Evolutionary conservation across 768 basidiomycete genomes (phyloP), one percentile per base, ranked within the genome.

Genomic region (Phlegmacium glaucopus): DNA sequence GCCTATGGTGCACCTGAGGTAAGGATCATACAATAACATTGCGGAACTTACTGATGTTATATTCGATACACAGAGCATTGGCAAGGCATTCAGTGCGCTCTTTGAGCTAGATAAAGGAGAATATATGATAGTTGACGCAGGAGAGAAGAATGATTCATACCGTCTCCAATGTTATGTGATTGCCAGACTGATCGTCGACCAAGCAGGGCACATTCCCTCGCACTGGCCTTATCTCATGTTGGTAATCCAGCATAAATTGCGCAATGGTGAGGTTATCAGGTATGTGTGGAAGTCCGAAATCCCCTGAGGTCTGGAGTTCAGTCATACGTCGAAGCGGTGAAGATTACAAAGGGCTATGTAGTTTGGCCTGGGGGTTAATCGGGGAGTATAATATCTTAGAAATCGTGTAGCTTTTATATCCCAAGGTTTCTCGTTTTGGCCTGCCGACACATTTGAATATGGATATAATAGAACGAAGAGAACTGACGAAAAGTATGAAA

Each of bases 221-320:
- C 2, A 50, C 44, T 0, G 79, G 75, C n/a, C 66, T 67, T 34
- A 75, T 48, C 2, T 70, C 66, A 44, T 79, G 78, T 38, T 71
- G 59, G 17, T 66, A 66, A 49, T 80, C 75, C 22, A 83, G 63
- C 60, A 83, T 71, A 52, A 83, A 83, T 50, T 81, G 77, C 0
- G 79, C 70, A 2, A 83, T 58, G 4, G 76, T 78, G 17, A 82
- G 56, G 61, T 81, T 62, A 44, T 80, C 77, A n/a, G 82, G 82
- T 39, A 80, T 72, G 32, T 55, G 43, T 59, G 56, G 44, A 70
- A 60, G 37, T 60, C 60, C 29, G 59, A 51, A 63, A 70, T 70
- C 18, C 44, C 51, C 18, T 50, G 29, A n/a, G 34, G 13, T 16
- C 29, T 22, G 22, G 18, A 29, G 28, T 30, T n/a, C 29, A 17